phyloP scores from a whole-genome alignment of 1,284 basidiomycete species.

The Marasmius tenuissimus region DNA sequence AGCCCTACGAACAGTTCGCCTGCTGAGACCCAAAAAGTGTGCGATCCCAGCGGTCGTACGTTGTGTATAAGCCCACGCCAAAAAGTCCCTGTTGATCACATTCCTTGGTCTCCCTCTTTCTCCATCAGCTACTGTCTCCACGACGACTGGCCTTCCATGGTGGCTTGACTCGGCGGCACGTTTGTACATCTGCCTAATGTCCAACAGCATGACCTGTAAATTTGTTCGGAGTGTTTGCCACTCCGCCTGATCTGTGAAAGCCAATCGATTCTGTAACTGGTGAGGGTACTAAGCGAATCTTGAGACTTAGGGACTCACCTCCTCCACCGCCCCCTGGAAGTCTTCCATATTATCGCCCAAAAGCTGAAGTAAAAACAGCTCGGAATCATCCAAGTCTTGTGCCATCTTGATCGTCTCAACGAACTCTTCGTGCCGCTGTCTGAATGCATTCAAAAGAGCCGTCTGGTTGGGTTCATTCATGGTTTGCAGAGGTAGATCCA shows the following conservation, averaged over 20 bases:
- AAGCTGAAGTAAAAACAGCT: too few relatives aligned
- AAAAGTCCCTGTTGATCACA: conserved; percentile 22
- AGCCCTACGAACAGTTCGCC: conserved; percentile 13
- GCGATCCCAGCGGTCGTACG: conserved; percentile 17
- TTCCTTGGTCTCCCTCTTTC: conserved; percentile 19
- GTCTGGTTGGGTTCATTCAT: too few relatives aligned
- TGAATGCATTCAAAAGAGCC: too few relatives aligned
- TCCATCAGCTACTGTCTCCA: conserved; percentile 15
- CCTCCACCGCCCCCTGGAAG: too few relatives aligned
- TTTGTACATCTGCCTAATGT: conserved; percentile 16
- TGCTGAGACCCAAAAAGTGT: conserved; percentile 19
- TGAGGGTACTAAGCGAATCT: too few relatives aligned
- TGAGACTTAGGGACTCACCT: too few relatives aligned
- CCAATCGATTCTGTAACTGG: not conserved
- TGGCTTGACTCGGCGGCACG: conserved; percentile 20
- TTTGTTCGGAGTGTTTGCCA: conserved; percentile 5
- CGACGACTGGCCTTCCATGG: conserved; percentile 18
- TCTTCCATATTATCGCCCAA: too few relatives aligned
- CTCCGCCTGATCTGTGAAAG: conserved; percentile 13
- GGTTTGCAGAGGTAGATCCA: too few relatives aligned
- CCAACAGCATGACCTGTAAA: conserved; percentile 18
- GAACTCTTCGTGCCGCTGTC: too few relatives aligned
- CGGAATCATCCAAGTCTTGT: too few relatives aligned
- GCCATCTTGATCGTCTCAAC: too few relatives aligned
- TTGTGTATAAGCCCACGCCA: conserved; percentile 19